Base-by-base conservation (phyloP, 1,284 basidiomycete species). In the Tylopilus orsonianus region DNA sequence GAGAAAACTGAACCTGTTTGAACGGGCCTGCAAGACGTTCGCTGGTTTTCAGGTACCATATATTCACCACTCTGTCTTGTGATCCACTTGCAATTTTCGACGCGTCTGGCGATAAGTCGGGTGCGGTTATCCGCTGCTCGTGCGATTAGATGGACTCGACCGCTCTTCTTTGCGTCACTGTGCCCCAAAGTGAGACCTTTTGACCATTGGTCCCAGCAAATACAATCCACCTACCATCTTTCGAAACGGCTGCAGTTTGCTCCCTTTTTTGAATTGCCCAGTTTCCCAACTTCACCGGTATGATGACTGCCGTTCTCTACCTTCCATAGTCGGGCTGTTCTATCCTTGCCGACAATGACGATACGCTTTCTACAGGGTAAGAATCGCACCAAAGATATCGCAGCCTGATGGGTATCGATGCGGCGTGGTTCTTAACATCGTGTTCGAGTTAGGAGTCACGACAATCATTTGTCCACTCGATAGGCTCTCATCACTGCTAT, bases 11-110 rank as follows among this genome's bases (percentile, higher is more conserved):
- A 30, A 62, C 23, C 8, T 46, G 58, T 14, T 49, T 47, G 16
- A 62, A 48, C 5, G 60, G 58, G 29, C 48, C 56, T 0, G 44
- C 49, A 1, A 62, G 34, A 19, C 32, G 48, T 14, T 40, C 19
- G 0, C 49, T 49, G 0, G 60, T 53, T 48, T 49, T 42, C 48
- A 59, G 39, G 40, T 29, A 56, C 58, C 58, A 59, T 19, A 59
- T n/a, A 16, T 61, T 32, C 13, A 62, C 56, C 8, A 29, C 27
- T 46, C 60, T 60, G 12, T 59, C 58, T 6, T 8, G 46, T 6
- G 58, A 56, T 18, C 60, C 58, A 42, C 52, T 61, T 30, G 58
- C 60, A 6, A 59, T 41, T 36, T 44, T 62, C 3, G 41, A 48
- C 14, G 29, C 20, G 26, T 58, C 50, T 13, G n/a, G 29, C 1